Conservation (phyloP, 2,329 filamentous ascomycete species). For the Alternaria gaisen region DNA sequence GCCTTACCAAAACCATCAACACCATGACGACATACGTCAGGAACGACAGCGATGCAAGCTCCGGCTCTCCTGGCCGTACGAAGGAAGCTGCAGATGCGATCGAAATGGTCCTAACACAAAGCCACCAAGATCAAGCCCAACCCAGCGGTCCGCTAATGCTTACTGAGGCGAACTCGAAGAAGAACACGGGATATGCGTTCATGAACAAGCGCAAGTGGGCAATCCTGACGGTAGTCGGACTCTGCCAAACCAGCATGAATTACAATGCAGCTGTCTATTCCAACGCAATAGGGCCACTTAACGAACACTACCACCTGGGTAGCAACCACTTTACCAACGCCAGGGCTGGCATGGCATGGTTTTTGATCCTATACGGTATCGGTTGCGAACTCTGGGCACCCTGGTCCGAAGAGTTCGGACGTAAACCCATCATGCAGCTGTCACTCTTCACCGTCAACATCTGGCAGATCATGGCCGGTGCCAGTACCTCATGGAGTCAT, state of each 20-base stretch:
- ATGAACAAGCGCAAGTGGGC: constrained; percentile 56
- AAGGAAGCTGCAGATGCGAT: constrained; percentile 8
- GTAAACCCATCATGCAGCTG: constrained; percentile 76
- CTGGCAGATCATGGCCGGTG: constrained; percentile 67
- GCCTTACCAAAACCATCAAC: background rate
- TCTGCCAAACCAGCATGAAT: background rate
- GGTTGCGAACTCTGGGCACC: constrained; percentile 86
- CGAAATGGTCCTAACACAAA: constrained; percentile 13
- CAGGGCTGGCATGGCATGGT: constrained; percentile 73
- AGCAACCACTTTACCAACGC: constrained; percentile 52
- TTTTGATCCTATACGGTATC: constrained; percentile 81
- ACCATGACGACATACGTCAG: constrained; percentile 13
- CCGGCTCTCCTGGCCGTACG: constrained; percentile 8
- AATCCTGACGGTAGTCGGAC: constrained; percentile 44
- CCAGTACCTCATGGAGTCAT: constrained; percentile 68
- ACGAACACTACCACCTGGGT: constrained; percentile 65
- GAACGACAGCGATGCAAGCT: constrained; percentile 14
- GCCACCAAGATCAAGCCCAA: background rate
- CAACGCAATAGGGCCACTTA: constrained; percentile 60
- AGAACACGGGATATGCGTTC: constrained; percentile 56
- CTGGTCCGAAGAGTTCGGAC: constrained; percentile 81
- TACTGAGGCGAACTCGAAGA: constrained; percentile 28
- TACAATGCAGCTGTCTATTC: constrained; percentile 66
- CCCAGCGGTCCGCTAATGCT: constrained; percentile 16
- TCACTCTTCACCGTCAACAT: constrained; percentile 79